Base-by-base conservation (phyloP, 352 stramenopile genomes). In the Phytophthora pini region DNA sequence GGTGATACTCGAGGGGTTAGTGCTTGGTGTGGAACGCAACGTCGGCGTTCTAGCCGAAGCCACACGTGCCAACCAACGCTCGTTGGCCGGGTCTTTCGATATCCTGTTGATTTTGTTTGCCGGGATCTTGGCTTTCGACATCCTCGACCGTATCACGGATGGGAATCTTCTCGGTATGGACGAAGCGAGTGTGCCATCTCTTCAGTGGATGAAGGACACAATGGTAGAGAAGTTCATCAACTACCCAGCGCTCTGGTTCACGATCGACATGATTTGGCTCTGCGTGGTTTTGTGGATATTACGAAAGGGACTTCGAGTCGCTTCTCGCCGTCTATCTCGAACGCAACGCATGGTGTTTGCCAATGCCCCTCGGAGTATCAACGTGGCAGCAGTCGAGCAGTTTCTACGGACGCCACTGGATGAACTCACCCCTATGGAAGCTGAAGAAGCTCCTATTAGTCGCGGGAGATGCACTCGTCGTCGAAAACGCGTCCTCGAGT, bases 141-240 rank as follows among this genome's bases (percentile, higher is more conserved):
- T 98, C 20, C 80, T 99, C 11, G 96, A 99, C 76, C 89, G 96
- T 56, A 84, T 99, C 61, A 99, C 96, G 1, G 94, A 98, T 43
- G 84, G 88, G 17, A 96, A 95, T 68, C 79, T 96, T 7, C 82
- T 98, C 13, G 82, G 82, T 4, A 85, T 79, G 40, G 80, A 91
- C 43, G 68, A 76, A 51, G 77, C 71, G 13, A 61, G 62, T 0
- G 52, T 83, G 5, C 72, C 64, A 34, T 60, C 72, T 3, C 72
- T 92, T 47, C 51, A 84, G 15, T 93, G 82, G 84, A 78, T 74
- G 7, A 80, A 79, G 2, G 64, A 83, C 6, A 62, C 76, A 50
- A 61, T 93, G 22, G 70, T 79, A 4, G 51, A 79, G 7, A 61
- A 75, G 5, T 64, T 92, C 3, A 49, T 90, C 20, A 22, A 62